Evolutionary conservation across 2,329 filamentous ascomycete species (phyloP).

Genomic region (Chaetomium olivaceum): DNA sequence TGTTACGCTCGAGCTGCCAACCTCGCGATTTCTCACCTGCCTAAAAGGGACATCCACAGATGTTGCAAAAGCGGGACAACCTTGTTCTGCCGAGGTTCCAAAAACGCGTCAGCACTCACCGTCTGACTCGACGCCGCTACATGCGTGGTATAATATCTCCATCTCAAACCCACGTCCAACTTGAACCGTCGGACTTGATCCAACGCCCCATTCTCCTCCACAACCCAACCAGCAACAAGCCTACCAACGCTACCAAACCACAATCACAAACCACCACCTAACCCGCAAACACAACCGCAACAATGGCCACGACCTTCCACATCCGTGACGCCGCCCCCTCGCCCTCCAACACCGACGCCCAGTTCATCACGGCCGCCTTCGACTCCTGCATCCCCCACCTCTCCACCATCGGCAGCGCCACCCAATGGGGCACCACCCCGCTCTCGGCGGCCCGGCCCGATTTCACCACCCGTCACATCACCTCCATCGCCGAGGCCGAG

Average conservation of each 20-base stretch:
- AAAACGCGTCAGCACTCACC: background rate
- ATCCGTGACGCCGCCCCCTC: constrained; percentile 21
- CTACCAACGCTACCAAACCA: background rate
- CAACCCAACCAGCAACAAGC: background rate
- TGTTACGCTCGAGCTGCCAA: background rate
- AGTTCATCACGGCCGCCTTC: constrained; percentile 20
- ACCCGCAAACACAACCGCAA: background rate
- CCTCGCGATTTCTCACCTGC: background rate
- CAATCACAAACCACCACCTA: too few relatives aligned
- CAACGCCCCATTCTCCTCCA: background rate
- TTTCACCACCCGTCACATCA: constrained; percentile 4
- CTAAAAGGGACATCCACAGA: background rate
- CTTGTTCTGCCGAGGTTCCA: background rate
- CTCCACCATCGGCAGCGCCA: constrained; percentile 21
- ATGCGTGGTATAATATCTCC: too few relatives aligned
- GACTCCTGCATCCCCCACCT: constrained; percentile 23
- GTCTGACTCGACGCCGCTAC: background rate
- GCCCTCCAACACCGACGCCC: constrained; percentile 19
- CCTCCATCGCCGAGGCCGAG: constrained; percentile 16
- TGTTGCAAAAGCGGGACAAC: background rate
- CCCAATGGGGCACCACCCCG: constrained; percentile 18
- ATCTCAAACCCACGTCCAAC: too few relatives aligned
- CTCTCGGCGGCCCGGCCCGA: constrained; percentile 11
- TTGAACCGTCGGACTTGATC: background rate
- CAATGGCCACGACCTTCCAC: constrained; percentile 11